Evolutionary conservation across 148 eudicot species (phyloP), one percentile per base, ranked within the genome.

Genomic region (Diospyros kaki): DNA sequence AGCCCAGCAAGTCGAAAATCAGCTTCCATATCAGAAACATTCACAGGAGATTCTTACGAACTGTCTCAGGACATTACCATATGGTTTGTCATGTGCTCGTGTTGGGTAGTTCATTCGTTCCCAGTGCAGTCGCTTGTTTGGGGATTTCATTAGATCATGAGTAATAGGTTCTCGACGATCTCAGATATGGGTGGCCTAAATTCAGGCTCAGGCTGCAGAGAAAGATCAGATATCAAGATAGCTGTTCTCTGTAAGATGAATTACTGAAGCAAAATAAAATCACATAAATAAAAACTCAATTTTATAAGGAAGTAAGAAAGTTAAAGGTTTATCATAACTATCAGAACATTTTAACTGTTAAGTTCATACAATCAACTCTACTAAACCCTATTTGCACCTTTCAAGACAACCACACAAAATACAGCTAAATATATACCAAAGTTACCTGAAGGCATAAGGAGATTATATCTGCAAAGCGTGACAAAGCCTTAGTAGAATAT

Each of bases 121-220:
- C 44, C 58, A 55, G 15, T 45, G 65, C 64, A 17, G 60, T 64
- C 39, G 53, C 39, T 63, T 1, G 72, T 69, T 71, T 69, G 78
- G 11, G 75, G 58, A 54, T 81, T 76, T 81, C 81, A 82, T 54
- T 89, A 82, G 44, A 87, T 81, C 98, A 92, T 89, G 73, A 85
- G 84, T 76, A 87, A 73, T 8, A 95, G 91, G 62, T 87, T 86
- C 68, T 94, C 81, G 44, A 91, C 96, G 4, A 95, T 90, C 83
- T 95, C 98, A 7, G 98, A 95, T 91, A 92, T 90, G 10, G 97
- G 94, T 55, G 98, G 97, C 83, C 98, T 83, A 80, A 95, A 95
- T 78, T 95, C 97, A 2, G 96, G 98, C 76, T 92, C 96, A 5
- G 84, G 82, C 98, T 95, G 83, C 75, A 38, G 71, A 75, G 64